phyloP scores from a whole-genome alignment of 352 stramenopile species.

The Plasmopara viticola region DNA sequence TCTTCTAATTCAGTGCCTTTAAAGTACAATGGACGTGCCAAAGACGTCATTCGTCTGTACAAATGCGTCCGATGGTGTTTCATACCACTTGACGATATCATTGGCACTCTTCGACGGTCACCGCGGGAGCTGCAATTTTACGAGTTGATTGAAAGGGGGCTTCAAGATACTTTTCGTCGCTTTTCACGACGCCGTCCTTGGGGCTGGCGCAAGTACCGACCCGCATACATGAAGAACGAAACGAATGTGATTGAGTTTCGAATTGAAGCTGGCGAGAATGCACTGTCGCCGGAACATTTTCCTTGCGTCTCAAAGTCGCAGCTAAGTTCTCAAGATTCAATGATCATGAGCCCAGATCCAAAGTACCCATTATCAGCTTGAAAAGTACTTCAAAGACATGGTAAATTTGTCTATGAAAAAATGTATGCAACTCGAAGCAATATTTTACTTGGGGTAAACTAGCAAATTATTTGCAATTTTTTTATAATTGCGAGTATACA shows the following conservation, averaged over 20 bases:
- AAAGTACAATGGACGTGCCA: conserved; percentile 26
- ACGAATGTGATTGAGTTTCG: conserved; percentile 50
- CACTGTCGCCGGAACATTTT: conserved; percentile 22
- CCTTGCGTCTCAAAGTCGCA: conserved; percentile 1
- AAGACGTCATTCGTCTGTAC: conserved; percentile 46
- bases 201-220: conserved; percentile 23
- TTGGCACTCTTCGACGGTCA: conserved; percentile 33
- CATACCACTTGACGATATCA: conserved; percentile 50
- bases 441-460: background rate
- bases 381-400: background rate
- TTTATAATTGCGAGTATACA: background rate
- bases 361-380: conserved; percentile 1
- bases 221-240: conserved; percentile 28
- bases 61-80: conserved; percentile 64
- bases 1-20: conserved; percentile 3
- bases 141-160: conserved; percentile 39
- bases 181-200: conserved; percentile 24
- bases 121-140: conserved; percentile 47
- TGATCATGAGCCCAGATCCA: conserved; percentile 8
- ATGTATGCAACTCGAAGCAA: too few species aligned
- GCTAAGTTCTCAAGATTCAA: conserved; percentile 8
- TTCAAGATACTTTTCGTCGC: conserved; percentile 23
- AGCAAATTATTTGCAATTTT: background rate
- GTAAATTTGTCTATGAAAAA: too few species aligned
- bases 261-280: conserved; percentile 48